Conservation (phyloP, 129 eudicot species). For the Cynara cardunculus region DNA sequence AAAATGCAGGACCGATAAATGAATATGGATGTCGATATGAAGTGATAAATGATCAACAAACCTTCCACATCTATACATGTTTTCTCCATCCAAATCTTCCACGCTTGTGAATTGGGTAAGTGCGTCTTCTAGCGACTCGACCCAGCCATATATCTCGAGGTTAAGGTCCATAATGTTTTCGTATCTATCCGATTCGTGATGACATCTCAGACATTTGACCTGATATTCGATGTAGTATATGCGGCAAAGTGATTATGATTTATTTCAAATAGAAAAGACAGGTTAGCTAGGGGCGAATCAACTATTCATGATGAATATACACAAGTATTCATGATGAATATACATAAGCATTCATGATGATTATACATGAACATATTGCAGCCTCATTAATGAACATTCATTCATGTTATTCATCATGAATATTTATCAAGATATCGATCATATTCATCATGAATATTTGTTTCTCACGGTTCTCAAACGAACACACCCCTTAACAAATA, state of each 20-base stretch:
- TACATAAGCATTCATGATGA: not conserved
- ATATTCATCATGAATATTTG: not conserved
- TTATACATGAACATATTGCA: no score
- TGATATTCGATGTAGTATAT: slow-evolving; percentile 18
- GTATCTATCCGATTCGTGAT: slow-evolving; percentile 76
- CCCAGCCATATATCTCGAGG: slow-evolving; percentile 82
- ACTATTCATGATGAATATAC: not conserved
- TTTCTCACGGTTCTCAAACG: not conserved
- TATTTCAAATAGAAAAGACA: not conserved
- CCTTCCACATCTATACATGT: slow-evolving; percentile 97
- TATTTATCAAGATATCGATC: no score
- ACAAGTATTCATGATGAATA: not conserved
- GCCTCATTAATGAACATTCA: no score
- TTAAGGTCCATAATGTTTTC: slow-evolving; percentile 95
- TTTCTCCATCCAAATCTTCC: slow-evolving; percentile 95
- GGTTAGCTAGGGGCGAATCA: not conserved
- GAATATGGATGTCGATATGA: not conserved
- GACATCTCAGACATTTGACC: slow-evolving; percentile 87
- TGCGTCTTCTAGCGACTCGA: slow-evolving; percentile 86
- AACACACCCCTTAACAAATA: not conserved
- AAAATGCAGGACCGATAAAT: slow-evolving; percentile 9
- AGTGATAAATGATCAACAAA: slow-evolving; percentile 18
- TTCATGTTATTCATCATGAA: no score
- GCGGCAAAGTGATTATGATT: not conserved
- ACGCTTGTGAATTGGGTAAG: slow-evolving; percentile 80